These are phyloP conservation scores for Rhinocladiella mackenziei DNA, from an alignment of 2,329 filamentous ascomycete species.

Conservation along the genomic window DNA sequence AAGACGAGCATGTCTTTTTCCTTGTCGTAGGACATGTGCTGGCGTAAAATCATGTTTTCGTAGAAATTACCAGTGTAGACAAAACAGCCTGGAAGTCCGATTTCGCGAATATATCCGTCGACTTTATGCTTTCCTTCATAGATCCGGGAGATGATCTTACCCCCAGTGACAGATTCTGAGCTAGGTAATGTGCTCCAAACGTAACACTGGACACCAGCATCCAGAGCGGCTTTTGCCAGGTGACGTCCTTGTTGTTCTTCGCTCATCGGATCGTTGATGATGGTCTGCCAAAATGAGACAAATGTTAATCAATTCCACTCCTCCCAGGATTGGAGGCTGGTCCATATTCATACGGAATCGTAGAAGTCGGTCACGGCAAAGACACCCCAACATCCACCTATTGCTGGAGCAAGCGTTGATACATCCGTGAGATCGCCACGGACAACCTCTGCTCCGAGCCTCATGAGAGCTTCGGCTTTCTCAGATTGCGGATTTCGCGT, in stretches of 20 bases:
- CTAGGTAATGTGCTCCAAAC: slow-evolving; percentile 14
- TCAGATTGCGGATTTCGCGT: slow-evolving; percentile 31
- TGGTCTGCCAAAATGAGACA: slow-evolving; percentile 4
- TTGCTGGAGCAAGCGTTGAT: slow-evolving; percentile 5
- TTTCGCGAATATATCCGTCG: slow-evolving; percentile 20
- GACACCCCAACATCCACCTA: slow-evolving; percentile 16
- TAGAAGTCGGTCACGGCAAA: slow-evolving; percentile 11
- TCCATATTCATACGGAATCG: slow-evolving; percentile 3
- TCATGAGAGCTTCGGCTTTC: slow-evolving; percentile 21
- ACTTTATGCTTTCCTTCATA: slow-evolving; percentile 23
- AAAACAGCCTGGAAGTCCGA: slow-evolving; percentile 17
- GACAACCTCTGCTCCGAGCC: slow-evolving; percentile 30
- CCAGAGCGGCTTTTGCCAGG: slow-evolving; percentile 1
- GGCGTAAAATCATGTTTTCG: slow-evolving; percentile 14
- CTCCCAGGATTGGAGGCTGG: neutral
- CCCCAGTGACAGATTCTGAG: slow-evolving; percentile 6
- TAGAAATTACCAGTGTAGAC: slow-evolving; percentile 25
- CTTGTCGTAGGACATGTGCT: slow-evolving; percentile 6
- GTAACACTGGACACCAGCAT: slow-evolving; percentile 6
- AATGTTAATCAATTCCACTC: no score
- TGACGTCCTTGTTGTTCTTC: slow-evolving; percentile 9
- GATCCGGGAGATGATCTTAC: slow-evolving; percentile 5
- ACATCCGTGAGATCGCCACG: slow-evolving; percentile 28
- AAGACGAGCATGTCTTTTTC: slow-evolving; percentile 11
- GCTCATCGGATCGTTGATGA: slow-evolving; percentile 9